Evolutionary conservation across 768 basidiomycete species (phyloP), one percentile per base, ranked within the genome.

Genomic region (Lentinula guzmanii): DNA sequence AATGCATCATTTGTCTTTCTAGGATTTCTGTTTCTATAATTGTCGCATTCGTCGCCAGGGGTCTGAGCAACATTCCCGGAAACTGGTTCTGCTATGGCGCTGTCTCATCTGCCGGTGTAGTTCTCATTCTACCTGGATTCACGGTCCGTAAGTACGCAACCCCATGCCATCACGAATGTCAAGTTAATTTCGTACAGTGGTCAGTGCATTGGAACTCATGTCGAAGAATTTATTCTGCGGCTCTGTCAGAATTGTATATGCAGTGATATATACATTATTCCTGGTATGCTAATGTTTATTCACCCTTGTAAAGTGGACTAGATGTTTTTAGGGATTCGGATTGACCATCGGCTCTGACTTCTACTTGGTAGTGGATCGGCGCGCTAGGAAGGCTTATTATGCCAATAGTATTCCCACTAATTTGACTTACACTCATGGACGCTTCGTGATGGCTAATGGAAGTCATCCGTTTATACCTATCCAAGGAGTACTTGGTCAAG

Each of bases 101-200:
- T 3, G 86, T 96, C 63, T 91, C 94, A 8, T 92, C 91, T 10
- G 90, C 91, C 35, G 92, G 92, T 1, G 89, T 95, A 8, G 90
- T 95, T n/a, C 81, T 92, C 52, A 93, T 96, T 64, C 82, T 95
- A 13, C 93, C 93, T 8, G 93, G 92, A 33, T 95, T 91, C 68
- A 90, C 89, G 11, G 82, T 92, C 60, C 74, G 91, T 91, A 69
- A 74, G 90, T 75, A 9, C 52, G 52, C 18, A 9, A 41, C 8
- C 24, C 34, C 57, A n/a, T 62, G 13, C 4, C 4, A 39, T 16
- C 31, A 8, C 45, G 5, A 41, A 13, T 9, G 28, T 15, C 5
- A 24, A 6, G 3, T 48, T 16, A 10, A n/a, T 28, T 37, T 39
- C 43, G 42, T 34, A 4, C 61, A 90, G 91, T 92, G 65, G 87